Evolutionary conservation across 2,329 filamentous ascomycete genomes (phyloP).

Genomic region (Ophiocordyceps polyrhachis-furcata): DNA sequence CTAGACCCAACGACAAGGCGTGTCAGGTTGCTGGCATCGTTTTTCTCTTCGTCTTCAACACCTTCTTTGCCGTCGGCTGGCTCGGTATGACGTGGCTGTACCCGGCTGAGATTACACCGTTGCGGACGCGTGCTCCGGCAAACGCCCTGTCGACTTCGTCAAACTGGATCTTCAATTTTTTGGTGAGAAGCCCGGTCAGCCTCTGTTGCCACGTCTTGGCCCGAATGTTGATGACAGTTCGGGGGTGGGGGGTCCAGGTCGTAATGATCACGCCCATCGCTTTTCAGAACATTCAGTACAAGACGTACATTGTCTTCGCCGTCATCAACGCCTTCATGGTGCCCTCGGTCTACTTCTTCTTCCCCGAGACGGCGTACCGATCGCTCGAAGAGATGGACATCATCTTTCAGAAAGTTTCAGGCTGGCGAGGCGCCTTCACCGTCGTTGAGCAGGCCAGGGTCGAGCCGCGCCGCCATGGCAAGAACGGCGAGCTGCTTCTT

Average conservation of each 20-base stretch:
- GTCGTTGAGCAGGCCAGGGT: conserved; percentile 20
- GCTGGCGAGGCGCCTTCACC: conserved; percentile 16
- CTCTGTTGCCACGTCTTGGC: too few relatives aligned
- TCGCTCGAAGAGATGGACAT: conserved; percentile 48
- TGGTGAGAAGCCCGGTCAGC: conserved; percentile 13
- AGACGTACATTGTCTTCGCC: conserved; percentile 48
- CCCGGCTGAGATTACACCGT: conserved; percentile 46
- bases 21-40: conserved; percentile 43
- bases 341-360: conserved; percentile 40
- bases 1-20: conserved; percentile 24
- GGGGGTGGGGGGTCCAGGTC: conserved; percentile 14
- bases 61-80: conserved; percentile 40
- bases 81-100: conserved; percentile 45
- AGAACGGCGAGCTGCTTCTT: conserved; percentile 38
- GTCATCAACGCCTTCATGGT: conserved; percentile 44
- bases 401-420: conserved; percentile 40
- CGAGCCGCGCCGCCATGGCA: conserved; percentile 37
- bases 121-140: conserved; percentile 44
- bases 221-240: neutral
- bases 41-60: conserved; percentile 44
- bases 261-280: conserved; percentile 44
- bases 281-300: conserved; percentile 35
- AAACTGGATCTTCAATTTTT: conserved; percentile 46
- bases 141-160: conserved; percentile 34
- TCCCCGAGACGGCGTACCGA: conserved; percentile 44